phyloP scores from a whole-genome alignment of 140 eudicot genomes.

The Oenanthe javanica region DNA sequence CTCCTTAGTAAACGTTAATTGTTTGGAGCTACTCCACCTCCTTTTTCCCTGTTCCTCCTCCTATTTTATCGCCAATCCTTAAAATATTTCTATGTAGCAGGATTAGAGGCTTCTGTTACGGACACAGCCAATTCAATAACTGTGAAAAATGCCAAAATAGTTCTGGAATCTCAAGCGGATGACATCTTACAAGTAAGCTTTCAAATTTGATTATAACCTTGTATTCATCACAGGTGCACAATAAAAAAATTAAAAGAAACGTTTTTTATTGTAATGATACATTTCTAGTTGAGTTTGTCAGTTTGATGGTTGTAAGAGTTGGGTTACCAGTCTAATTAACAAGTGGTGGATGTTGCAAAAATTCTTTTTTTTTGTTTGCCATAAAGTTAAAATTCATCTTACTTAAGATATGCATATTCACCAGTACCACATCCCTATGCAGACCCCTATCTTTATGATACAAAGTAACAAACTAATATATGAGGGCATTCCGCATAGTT shows the following conservation, averaged over 20 bases:
- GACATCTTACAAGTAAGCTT: constrained; percentile 65
- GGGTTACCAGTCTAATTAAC: not conserved
- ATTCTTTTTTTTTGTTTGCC: not conserved
- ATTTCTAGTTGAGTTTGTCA: not conserved
- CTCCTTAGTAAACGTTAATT: constrained; percentile 6
- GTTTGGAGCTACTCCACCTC: not conserved
- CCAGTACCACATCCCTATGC: not conserved
- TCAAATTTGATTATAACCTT: constrained; percentile 13
- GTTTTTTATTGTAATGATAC: not conserved
- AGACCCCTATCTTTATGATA: not conserved
- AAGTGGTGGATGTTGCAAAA: not conserved
- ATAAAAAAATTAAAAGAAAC: not conserved
- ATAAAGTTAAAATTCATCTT: not conserved
- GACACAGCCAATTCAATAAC: constrained; percentile 38
- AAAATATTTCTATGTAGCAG: constrained; percentile 30
- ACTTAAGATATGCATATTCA: not conserved
- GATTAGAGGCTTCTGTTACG: constrained; percentile 58
- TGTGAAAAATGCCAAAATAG: constrained; percentile 47
- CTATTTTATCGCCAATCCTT: not conserved
- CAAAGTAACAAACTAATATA: not conserved
- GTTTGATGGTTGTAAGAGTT: constrained; percentile 2
- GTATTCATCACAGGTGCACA: not conserved
- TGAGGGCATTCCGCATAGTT: not conserved
- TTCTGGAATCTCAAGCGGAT: constrained; percentile 66
- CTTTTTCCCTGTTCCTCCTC: constrained; percentile 1